Percentiles rank a stretch among this genome's conserved stretches.
Evolutionary conservation across 108 stramenopile species (phyloP).

Genomic region (Cyclotella cryptica): DNA sequence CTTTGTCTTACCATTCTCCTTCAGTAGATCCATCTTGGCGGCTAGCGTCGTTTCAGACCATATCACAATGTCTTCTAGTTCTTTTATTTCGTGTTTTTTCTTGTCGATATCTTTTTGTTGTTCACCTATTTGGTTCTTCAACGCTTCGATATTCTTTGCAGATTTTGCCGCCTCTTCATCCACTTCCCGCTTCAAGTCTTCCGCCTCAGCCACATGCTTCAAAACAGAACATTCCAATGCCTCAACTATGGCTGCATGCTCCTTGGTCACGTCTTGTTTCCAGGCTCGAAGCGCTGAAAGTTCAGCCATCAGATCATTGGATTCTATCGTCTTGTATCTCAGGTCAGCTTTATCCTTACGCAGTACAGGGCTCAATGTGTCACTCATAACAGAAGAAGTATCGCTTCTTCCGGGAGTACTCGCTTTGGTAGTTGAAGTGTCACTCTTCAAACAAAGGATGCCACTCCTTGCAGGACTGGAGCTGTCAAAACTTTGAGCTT

Average conservation of each 20-base stretch:
- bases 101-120: neutral
- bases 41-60: constrained; percentile 13
- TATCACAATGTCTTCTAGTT: constrained; percentile 21
- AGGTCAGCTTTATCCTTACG: neutral
- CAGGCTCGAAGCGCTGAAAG: neutral
- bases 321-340: neutral
- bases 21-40: neutral
- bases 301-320: neutral
- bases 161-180: neutral
- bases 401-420: neutral
- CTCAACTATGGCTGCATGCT: neutral
- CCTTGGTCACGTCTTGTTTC: neutral
- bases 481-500: neutral
- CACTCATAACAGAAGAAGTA: neutral
- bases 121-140: neutral
- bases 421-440: neutral
- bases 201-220: neutral
- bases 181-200: neutral
- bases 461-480: neutral
- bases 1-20: neutral
- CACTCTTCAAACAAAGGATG: neutral
- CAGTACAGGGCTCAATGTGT: neutral
- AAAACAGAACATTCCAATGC: neutral
- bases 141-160: neutral
- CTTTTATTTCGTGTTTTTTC: neutral